These are phyloP conservation scores for Vigna angularis DNA, from an alignment of 306 rosid species.

Conservation along the genomic window DNA sequence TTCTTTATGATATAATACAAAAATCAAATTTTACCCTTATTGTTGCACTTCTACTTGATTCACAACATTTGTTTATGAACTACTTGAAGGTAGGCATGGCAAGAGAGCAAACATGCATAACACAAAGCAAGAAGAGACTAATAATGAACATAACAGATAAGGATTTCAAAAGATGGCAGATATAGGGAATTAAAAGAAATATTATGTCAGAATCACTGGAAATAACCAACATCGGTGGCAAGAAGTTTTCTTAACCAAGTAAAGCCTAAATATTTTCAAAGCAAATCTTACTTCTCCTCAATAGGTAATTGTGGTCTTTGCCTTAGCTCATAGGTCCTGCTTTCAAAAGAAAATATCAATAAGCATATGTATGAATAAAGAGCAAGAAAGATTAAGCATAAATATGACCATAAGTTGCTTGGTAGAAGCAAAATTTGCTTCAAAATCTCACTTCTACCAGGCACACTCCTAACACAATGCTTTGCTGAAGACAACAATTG, in stretches of 20 bases:
- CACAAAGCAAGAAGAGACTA: slow-evolving; percentile 9
- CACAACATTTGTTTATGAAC: slow-evolving; percentile 23
- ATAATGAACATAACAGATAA: not conserved
- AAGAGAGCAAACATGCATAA: not conserved
- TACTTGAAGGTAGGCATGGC: not conserved
- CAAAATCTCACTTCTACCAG: slow-evolving; percentile 39
- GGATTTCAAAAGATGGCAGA: not conserved
- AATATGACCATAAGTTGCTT: slow-evolving; percentile 16
- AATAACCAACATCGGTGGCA: slow-evolving; percentile 23
- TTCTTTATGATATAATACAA: slow-evolving; percentile 9
- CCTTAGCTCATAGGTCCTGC: slow-evolving; percentile 58
- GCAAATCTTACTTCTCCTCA: slow-evolving; percentile 69
- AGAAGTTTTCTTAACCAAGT: slow-evolving; percentile 32
- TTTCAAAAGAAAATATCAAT: slow-evolving; percentile 55
- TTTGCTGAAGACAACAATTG: slow-evolving; percentile 33
- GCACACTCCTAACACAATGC: slow-evolving; percentile 15
- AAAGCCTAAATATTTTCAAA: slow-evolving; percentile 39
- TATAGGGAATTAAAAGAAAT: slow-evolving; percentile 1
- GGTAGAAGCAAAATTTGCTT: slow-evolving; percentile 32
- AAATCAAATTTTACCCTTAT: not conserved
- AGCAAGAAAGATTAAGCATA: slow-evolving; percentile 16
- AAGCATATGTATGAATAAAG: slow-evolving; percentile 21
- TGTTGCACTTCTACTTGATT: slow-evolving; percentile 29
- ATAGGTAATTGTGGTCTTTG: slow-evolving; percentile 64
- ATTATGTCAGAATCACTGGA: slow-evolving; percentile 28